Base-by-base conservation (phyloP, 192 early-diverging fungal genomes). In the Coemansia sp. region DNA sequence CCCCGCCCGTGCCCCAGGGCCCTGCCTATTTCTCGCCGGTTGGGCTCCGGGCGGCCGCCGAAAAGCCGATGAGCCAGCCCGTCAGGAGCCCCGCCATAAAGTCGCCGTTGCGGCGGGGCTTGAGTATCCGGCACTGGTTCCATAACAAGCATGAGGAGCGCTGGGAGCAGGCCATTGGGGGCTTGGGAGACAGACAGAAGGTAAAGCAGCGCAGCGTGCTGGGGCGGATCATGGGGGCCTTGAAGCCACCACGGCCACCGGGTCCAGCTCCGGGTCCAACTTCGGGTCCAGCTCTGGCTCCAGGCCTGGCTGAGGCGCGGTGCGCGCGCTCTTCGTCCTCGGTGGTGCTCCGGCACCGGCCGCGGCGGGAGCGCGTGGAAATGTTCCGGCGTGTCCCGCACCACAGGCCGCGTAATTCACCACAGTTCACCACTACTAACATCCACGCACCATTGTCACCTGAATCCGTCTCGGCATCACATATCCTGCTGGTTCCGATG, bases 71-170 rank as follows among this genome's bases (percentile, higher is more conserved):
- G 12, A 18, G 14, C 3, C 14, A 36, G 34, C 1, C 34, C 12
- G 18, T 13, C 23, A 25, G 18, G 2, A 11, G 21, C 12, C 12
- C 38, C 11, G 0, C 20, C 11, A 4, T 10, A 22, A 18, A 36
- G 7, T 46, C 49, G 36, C 56, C 38, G 1, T 30, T 45, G 20
- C 35, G 39, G 11, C 47, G 54, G 18, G 50, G 65, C 0, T 39
- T 52, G 20, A 57, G 44, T 13, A 60, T 69, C 27, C 54, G 66
- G 7, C 54, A 39, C 51, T 69, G 66, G 66, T 69, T 69, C 35
- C 63, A 57, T 23, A 9, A n/a, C 44, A 25, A 19, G 25, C 42
- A 31, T 25, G 10, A 38, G 37, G 10, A 22, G 7, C 37, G 18
- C 10, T 19, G 8, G 27, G 5, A 28, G 27, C 27, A 28, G 27